These are phyloP conservation scores for Irpex sp. DNA, from an alignment of 1,284 basidiomycete species.

Conservation along the genomic window DNA sequence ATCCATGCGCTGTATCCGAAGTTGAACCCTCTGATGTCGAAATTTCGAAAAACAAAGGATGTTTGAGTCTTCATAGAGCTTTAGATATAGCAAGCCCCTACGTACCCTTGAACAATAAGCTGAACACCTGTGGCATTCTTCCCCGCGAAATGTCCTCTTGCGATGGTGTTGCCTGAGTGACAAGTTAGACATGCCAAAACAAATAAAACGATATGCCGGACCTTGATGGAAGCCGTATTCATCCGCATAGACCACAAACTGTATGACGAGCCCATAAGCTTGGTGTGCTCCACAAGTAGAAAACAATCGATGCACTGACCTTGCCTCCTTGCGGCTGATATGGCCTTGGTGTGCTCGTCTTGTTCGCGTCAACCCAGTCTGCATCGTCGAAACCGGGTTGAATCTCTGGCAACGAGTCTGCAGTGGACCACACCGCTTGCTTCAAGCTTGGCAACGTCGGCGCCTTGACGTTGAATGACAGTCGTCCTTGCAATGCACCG, in stretches of 20 bases:
- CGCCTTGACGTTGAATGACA: slow-evolving; percentile 22
- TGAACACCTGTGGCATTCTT: slow-evolving; percentile 34
- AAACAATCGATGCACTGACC: slow-evolving; percentile 13
- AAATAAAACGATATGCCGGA: slow-evolving; percentile 1
- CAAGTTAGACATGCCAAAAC: not conserved
- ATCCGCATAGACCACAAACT: slow-evolving; percentile 36
- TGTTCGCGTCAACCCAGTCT: slow-evolving; percentile 39
- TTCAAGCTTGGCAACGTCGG: slow-evolving; percentile 30
- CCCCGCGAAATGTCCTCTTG: slow-evolving; percentile 43
- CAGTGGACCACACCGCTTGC: slow-evolving; percentile 35
- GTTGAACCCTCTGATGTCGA: slow-evolving; percentile 34
- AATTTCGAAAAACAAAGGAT: not conserved
- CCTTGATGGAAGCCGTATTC: slow-evolving; percentile 41
- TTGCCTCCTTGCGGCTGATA: slow-evolving; percentile 37
- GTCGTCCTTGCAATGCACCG: slow-evolving; percentile 28
- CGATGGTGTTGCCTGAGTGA: slow-evolving; percentile 26
- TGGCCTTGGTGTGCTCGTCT: slow-evolving; percentile 39
- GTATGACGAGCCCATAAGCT: not conserved
- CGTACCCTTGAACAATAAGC: slow-evolving; percentile 39
- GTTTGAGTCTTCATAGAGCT: not conserved
- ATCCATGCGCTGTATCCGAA: slow-evolving; percentile 44
- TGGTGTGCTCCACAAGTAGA: not conserved
- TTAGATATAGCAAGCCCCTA: not conserved
- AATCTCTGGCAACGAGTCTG: slow-evolving; percentile 42
- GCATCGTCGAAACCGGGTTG: slow-evolving; percentile 33